phyloP scores from a whole-genome alignment of 257 asterid species.

The Oldenlandia corymbosa region DNA sequence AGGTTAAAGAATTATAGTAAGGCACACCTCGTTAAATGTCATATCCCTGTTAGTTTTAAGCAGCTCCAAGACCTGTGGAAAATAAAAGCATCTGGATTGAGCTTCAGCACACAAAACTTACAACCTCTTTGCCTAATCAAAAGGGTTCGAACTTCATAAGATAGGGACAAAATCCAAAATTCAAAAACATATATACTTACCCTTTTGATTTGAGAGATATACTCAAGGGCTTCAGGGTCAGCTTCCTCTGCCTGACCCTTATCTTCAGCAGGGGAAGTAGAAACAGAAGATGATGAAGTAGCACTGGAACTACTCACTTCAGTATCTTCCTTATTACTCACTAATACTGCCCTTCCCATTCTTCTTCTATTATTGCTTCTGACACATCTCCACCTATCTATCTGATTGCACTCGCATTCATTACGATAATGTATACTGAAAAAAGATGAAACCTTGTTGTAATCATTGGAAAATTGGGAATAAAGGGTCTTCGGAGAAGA shows the following conservation, averaged over 20 bases:
- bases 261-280: conserved; percentile 27
- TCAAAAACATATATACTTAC: conserved; percentile 21
- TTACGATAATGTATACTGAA: background rate
- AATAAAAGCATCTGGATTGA: background rate
- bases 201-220: conserved; percentile 62
- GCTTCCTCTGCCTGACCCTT: conserved; percentile 29
- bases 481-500: conserved; percentile 8
- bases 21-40: conserved; percentile 72
- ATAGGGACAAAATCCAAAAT: background rate
- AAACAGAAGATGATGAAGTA: conserved; percentile 18
- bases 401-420: background rate
- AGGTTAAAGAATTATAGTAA: background rate
- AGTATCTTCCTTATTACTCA: conserved; percentile 37
- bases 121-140: background rate
- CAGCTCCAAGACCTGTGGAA: conserved; percentile 64
- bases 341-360: conserved; percentile 29
- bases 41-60: conserved; percentile 83
- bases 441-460: conserved; percentile 6
- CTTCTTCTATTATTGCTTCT: conserved; percentile 18
- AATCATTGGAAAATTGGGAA: background rate
- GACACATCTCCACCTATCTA: conserved; percentile 4
- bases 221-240: conserved; percentile 58
- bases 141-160: background rate
- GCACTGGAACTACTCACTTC: conserved; percentile 12
- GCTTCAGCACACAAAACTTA: background rate